A percentile compares a stretch with the other conserved stretches of the same genome.
These are phyloP conservation scores for Elasticomyces elasticus DNA, from an alignment of 495 filamentous ascomycete species.

Conservation along the genomic window DNA sequence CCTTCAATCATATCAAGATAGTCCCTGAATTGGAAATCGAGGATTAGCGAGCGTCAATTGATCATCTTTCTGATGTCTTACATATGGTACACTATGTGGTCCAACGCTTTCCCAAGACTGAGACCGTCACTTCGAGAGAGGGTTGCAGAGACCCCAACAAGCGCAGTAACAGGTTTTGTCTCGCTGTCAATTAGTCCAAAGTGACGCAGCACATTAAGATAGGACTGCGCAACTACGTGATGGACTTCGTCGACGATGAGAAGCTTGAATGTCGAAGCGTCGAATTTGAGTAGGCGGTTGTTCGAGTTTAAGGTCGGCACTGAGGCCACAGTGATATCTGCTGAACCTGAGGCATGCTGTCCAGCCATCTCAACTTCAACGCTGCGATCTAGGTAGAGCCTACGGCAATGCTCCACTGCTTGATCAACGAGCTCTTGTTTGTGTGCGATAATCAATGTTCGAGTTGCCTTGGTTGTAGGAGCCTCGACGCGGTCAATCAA, in stretches of 20 bases:
- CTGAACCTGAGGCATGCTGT: conserved; percentile 57
- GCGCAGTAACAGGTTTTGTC: conserved; percentile 37
- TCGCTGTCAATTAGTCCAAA: conserved; percentile 55
- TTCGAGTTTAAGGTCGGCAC: conserved; percentile 66
- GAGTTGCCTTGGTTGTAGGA: conserved; percentile 47
- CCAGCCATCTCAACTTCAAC: conserved; percentile 89
- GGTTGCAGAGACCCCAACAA: conserved; percentile 91
- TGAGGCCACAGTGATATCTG: conserved; percentile 93
- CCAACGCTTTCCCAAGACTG: conserved; percentile 76
- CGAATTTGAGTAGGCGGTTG: conserved; percentile 69
- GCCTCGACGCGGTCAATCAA: conserved; percentile 70
- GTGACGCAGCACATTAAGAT: conserved; percentile 60
- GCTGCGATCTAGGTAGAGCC: conserved; percentile 64
- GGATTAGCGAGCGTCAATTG: background rate
- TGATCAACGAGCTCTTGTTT: conserved; percentile 93
- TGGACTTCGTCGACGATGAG: conserved; percentile 96
- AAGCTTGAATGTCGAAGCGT: conserved; percentile 73
- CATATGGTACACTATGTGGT: conserved; percentile 95
- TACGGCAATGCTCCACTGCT: conserved; percentile 70
- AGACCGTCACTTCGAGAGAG: conserved; percentile 83
- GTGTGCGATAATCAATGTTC: conserved; percentile 87
- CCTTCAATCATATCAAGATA: conserved; percentile 95
- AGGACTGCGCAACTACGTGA: conserved; percentile 80
- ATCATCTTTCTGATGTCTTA: conserved; percentile 17
- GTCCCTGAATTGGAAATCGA: conserved; percentile 39